phyloP scores from a whole-genome alignment of 805 yeast species.

The Yarrowia osloensis region DNA sequence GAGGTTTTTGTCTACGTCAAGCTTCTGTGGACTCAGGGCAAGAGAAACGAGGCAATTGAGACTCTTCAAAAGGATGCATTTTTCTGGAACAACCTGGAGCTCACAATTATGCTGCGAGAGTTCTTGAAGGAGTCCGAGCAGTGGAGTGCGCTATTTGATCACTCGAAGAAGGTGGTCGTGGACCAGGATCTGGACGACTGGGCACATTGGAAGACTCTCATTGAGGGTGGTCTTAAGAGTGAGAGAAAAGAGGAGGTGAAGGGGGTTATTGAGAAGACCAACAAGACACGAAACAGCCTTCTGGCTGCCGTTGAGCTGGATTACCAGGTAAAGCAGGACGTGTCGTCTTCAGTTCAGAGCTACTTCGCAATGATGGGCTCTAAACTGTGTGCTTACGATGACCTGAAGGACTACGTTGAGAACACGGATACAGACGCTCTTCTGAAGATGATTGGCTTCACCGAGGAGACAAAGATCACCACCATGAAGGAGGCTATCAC shows the following conservation, averaged over 20 bases:
- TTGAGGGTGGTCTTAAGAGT: slow-evolving; percentile 49
- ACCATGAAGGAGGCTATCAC: background rate
- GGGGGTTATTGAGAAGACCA: slow-evolving; percentile 40
- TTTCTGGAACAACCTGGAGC: slow-evolving; percentile 56
- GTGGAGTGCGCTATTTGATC: slow-evolving; percentile 50
- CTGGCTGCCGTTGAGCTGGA: slow-evolving; percentile 54
- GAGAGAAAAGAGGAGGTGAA: slow-evolving; percentile 43
- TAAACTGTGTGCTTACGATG: slow-evolving; percentile 68
- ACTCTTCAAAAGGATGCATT: slow-evolving; percentile 36
- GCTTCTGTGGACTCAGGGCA: slow-evolving; percentile 48
- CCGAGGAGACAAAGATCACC: background rate
- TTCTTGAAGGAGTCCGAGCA: slow-evolving; percentile 48
- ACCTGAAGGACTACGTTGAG: slow-evolving; percentile 48
- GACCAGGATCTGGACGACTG: slow-evolving; percentile 67
- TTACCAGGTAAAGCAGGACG: background rate
- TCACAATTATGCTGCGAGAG: slow-evolving; percentile 49
- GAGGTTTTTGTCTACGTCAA: slow-evolving; percentile 63
- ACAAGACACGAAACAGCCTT: slow-evolving; percentile 56
- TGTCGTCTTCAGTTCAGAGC: slow-evolving; percentile 36
- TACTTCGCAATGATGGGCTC: slow-evolving; percentile 53
- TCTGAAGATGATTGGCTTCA: background rate
- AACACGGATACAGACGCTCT: background rate
- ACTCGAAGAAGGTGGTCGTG: slow-evolving; percentile 49
- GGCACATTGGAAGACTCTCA: slow-evolving; percentile 65
- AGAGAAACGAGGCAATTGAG: slow-evolving; percentile 45